Evolutionary conservation across 2,329 filamentous ascomycete species (phyloP).

Genomic region (Sporothrix humicola): DNA sequence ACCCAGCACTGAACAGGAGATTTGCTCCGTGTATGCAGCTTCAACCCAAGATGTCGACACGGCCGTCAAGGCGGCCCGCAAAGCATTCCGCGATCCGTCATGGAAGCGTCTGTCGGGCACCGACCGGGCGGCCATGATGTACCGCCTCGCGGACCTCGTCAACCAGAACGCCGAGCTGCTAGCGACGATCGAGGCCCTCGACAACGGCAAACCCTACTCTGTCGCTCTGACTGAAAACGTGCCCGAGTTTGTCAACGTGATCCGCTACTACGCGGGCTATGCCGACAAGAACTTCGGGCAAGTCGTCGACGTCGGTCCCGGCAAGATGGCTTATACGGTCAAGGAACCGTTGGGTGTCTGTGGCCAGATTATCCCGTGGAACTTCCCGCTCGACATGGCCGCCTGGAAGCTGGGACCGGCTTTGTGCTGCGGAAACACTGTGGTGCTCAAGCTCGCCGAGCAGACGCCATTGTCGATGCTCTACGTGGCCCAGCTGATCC

Average conservation of each 20-base stretch:
- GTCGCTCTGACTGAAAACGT: constrained; percentile 70
- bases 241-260: constrained; percentile 52
- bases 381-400: constrained; percentile 73
- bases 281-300: constrained; percentile 81
- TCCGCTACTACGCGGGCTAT: constrained; percentile 79
- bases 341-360: constrained; percentile 80
- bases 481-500: constrained; percentile 67
- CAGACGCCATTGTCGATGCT: constrained; percentile 66
- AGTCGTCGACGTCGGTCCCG: constrained; percentile 72
- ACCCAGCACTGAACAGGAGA: constrained; percentile 64
- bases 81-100: constrained; percentile 68
- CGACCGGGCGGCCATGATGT: constrained; percentile 71
- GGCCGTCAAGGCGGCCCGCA: constrained; percentile 71
- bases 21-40: constrained; percentile 73
- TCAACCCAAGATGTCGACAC: constrained; percentile 69
- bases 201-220: constrained; percentile 79
- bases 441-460: constrained; percentile 67
- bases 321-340: constrained; percentile 77
- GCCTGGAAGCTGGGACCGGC: constrained; percentile 75
- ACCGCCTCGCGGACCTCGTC: constrained; percentile 72
- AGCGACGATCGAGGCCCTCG: constrained; percentile 70
- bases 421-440: constrained; percentile 64
- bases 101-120: constrained; percentile 73
- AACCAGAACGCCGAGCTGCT: constrained; percentile 63
- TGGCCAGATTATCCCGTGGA: constrained; percentile 76